These are phyloP conservation scores for Lasiosphaeria ovina DNA, from an alignment of 495 filamentous ascomycete genomes.

Conservation along the genomic window DNA sequence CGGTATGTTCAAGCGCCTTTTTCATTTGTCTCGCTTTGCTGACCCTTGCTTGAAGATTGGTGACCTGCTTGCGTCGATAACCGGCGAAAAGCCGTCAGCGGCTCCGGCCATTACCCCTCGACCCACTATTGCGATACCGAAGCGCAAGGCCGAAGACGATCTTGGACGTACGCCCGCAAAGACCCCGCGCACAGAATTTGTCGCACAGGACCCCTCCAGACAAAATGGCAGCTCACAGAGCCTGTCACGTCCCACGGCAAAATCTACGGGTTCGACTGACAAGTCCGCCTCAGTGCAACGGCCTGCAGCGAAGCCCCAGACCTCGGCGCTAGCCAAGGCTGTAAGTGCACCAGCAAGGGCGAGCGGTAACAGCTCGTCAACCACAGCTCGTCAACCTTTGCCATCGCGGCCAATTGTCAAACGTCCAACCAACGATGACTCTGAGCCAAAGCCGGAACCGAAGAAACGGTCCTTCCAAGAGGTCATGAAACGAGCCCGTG, in stretches of 20 bases:
- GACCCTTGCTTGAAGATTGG: conserved; percentile 39
- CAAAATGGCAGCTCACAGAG: conserved; percentile 17
- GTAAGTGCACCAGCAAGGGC: background rate
- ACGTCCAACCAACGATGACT: conserved; percentile 23
- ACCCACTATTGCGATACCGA: conserved; percentile 28
- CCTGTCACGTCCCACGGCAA: conserved; percentile 18
- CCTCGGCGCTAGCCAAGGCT: conserved; percentile 15
- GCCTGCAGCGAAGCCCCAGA: conserved; percentile 13
- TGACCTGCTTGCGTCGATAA: conserved; percentile 56
- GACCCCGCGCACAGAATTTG: conserved; percentile 28
- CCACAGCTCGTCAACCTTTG: conserved; percentile 12
- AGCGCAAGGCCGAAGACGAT: conserved; percentile 55
- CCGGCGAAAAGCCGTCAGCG: conserved; percentile 43
- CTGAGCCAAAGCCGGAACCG: conserved; percentile 34
- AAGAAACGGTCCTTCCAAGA: conserved; percentile 67
- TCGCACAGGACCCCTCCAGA: conserved; percentile 15
- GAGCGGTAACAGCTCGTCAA: background rate
- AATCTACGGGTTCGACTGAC: conserved; percentile 3
- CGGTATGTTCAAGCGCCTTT: conserved; percentile 18
- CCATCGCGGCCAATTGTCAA: conserved; percentile 18
- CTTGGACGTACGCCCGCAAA: conserved; percentile 29
- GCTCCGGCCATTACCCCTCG: conserved; percentile 31
- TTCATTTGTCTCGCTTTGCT: conserved; percentile 5
- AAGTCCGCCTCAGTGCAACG: conserved; percentile 4
- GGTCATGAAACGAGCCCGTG: conserved; percentile 65